Evolutionary conservation across 2,329 filamentous ascomycete species (phyloP).

Genomic region (Verticillium longisporum): DNA sequence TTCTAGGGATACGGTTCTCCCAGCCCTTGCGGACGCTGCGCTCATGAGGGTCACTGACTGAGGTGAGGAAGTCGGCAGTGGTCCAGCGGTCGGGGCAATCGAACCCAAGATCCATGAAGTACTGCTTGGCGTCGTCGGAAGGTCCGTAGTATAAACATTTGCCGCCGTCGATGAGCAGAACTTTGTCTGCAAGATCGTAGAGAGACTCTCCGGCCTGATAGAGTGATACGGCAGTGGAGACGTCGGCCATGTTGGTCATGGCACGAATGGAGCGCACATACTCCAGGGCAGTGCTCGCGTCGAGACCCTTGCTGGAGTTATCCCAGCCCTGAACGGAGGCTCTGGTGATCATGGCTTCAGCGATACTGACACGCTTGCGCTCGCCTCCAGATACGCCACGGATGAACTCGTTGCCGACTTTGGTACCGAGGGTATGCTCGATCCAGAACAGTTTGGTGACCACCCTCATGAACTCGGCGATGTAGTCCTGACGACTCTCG

Average conservation of each 20-base stretch:
- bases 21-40: conserved; percentile 32
- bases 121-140: conserved; percentile 55
- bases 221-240: conserved; percentile 56
- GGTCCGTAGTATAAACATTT: conserved; percentile 67
- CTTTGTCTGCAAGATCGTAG: conserved; percentile 59
- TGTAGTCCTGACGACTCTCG: conserved; percentile 49
- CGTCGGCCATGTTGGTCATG: conserved; percentile 57
- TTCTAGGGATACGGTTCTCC: conserved; percentile 47
- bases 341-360: conserved; percentile 57
- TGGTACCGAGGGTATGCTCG: conserved; percentile 58
- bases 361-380: conserved; percentile 69
- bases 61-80: conserved; percentile 70
- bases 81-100: conserved; percentile 65
- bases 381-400: conserved; percentile 57
- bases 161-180: conserved; percentile 59
- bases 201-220: conserved; percentile 54
- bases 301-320: conserved; percentile 59
- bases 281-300: conserved; percentile 59
- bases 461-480: conserved; percentile 47
- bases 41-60: conserved; percentile 58
- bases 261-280: conserved; percentile 58
- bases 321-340: conserved; percentile 66
- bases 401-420: conserved; percentile 61
- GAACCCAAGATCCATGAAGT: conserved; percentile 68
- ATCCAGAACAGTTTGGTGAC: conserved; percentile 67